Base-by-base conservation (phyloP, 208 protist species). In the Novymonas esmeraldas region DNA sequence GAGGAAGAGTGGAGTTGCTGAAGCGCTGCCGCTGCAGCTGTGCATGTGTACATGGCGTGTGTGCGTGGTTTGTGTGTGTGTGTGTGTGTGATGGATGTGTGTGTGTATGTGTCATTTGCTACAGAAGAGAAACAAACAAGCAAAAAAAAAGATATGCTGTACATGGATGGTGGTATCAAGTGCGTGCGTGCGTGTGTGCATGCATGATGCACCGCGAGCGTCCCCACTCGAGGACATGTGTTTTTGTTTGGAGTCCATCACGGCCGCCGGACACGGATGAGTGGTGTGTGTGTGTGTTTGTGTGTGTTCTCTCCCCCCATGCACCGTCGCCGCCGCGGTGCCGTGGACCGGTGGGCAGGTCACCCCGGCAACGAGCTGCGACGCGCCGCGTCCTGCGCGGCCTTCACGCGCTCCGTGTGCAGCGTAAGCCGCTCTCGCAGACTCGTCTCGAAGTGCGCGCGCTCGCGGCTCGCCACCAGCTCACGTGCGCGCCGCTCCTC, bases 381-480 rank as follows among this genome's bases (percentile, higher is more conserved):
- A 6, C 85, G 81, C 31, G 76, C 65, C 4, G 67, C 66, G 4
- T 87, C 76, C 58, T 85, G 76, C 33, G 42, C 61, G 10, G 38
- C 71, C 55, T 78, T 79, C 14, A 84, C 57, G 20, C 48, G 51
- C 31, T 84, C 79, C 22, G 73, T 78, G 48, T 83, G 70, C 57
- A 33, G 29, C 45, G 54, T 50, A 49, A 91, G 64, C 3, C 81
- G 81, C 36, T 82, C 70, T 2, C 67, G 39, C 39, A 87, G 58
- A 10, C 22, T 18, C 14, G 70, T 50, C 28, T 73, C 46, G 42
- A 90, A 87, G 22, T 52, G 16, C 16, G 24, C 33, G 28, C 66
- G 60, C 56, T 76, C 64, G 28, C 44, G 48, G 11, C 20, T 38
- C 51, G 62, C 66, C 34, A 20, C 48, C 54, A 54, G 39, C 9